Evolutionary conservation across 1,284 basidiomycete genomes (phyloP), one percentile per base, ranked within the genome.

Genomic region (Porogramme epimiltina): DNA sequence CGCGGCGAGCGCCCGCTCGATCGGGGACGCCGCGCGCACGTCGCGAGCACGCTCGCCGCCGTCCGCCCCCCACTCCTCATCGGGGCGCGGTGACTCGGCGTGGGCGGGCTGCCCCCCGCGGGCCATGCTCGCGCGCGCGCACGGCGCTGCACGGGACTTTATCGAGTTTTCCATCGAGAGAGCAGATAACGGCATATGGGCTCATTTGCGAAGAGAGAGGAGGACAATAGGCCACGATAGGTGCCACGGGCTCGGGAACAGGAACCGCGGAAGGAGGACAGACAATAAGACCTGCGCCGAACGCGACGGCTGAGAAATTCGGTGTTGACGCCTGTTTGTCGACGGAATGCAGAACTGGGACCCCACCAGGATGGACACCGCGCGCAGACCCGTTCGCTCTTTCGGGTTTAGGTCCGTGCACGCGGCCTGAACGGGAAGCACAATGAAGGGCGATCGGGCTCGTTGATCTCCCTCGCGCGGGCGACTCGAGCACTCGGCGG

Each of bases 241-340:
- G 67, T 68, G 68, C 66, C 66, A 67, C 62, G 60, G 56, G 63
- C 62, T 65, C 60, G 62, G 60, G 58, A 45, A 58, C 64, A 45
- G 64, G 59, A 56, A 56, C 56, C 59, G 53, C 45, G 66, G 65
- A 63, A 56, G 66, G 55, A 50, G 55, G 58, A 66, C 65, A 69
- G 25, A 79, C 78, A 80, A 78, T 77, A 75, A 72, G 70, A 64
- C 55, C 42, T 43, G 62, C 54, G 56, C 56, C 56, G 55, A 50
- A 62, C 54, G n/a, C n/a, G n/a, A n/a, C n/a, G n/a, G 63, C 56
- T 62, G 62, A 62, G 65, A 59, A 37, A 45, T 68, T 55, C 22
- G 18, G 26, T 62, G 41, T 61, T 75, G 72, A 53, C 36, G 8
- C 36, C 23, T 77, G 52, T 77, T 79, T 77, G 74, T 62, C 36